Percentiles rank a stretch among this genome's conserved stretches.
Evolutionary conservation across 2,329 filamentous ascomycete species (phyloP).

Genomic region (Fusarium clavum): DNA sequence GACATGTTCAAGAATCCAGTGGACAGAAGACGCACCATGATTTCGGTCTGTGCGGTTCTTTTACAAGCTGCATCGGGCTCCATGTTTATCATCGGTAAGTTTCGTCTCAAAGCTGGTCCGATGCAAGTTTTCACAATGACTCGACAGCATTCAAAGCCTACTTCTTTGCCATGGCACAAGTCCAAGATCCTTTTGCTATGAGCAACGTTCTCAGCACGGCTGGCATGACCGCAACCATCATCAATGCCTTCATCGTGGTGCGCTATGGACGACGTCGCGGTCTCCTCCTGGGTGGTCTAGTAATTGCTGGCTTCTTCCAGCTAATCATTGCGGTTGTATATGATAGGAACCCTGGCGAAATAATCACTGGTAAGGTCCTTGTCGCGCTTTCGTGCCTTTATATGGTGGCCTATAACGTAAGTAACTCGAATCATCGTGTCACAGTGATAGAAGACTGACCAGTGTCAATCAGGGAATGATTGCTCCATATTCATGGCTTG

Average conservation of each 20-base stretch:
- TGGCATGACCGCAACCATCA: slow-evolving; percentile 36
- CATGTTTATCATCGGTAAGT: slow-evolving; percentile 43
- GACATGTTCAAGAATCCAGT: slow-evolving; percentile 40
- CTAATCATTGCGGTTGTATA: slow-evolving; percentile 39
- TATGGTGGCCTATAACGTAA: slow-evolving; percentile 41
- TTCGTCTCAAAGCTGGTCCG: accelerated
- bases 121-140: accelerated
- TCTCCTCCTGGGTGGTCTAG: slow-evolving; percentile 19
- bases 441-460: accelerated
- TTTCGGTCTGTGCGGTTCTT: slow-evolving; percentile 33
- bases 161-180: slow-evolving; percentile 42
- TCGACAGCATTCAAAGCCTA: slow-evolving; percentile 40
- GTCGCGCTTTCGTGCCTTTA: slow-evolving; percentile 41
- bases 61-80: slow-evolving; percentile 39
- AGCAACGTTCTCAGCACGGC: slow-evolving; percentile 42
- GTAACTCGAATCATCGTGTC: accelerated
- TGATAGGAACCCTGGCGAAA: slow-evolving; percentile 28
- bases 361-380: slow-evolving; percentile 31
- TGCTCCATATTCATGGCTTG: slow-evolving; percentile 41
- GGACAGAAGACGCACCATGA: slow-evolving; percentile 32
- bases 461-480: slow-evolving; percentile 32
- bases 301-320: slow-evolving; percentile 33
- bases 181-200: slow-evolving; percentile 41
- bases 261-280: slow-evolving; percentile 36
- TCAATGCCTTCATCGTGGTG: slow-evolving; percentile 38